These are phyloP conservation scores for Thymus mandschuricus DNA, from an alignment of 257 asterid species.

Conservation along the genomic window DNA sequence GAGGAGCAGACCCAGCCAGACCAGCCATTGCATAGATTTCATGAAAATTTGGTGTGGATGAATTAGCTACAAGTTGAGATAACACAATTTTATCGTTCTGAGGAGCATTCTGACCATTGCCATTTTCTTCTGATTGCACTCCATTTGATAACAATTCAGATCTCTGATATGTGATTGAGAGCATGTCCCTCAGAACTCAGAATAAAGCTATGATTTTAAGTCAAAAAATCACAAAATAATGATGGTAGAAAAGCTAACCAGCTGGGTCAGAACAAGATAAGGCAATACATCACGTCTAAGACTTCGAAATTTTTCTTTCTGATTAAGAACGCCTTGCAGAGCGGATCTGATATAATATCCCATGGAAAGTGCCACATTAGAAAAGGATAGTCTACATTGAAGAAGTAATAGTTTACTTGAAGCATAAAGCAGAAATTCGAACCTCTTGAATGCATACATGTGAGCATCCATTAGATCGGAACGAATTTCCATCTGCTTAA, in stretches of 20 bases:
- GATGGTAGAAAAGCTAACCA: conserved; percentile 61
- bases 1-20: conserved; percentile 53
- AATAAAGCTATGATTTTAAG: conserved; percentile 1
- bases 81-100: conserved; percentile 61
- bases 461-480: conserved; percentile 98
- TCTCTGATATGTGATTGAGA: conserved; percentile 57
- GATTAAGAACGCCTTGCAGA: conserved; percentile 81
- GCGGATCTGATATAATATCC: conserved; percentile 56
- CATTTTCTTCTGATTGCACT: conserved; percentile 75
- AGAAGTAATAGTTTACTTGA: conserved; percentile 27
- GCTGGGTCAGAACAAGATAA: conserved; percentile 88
- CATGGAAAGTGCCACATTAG: conserved; percentile 20
- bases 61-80: conserved; percentile 88
- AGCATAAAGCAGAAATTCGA: conserved; percentile 41
- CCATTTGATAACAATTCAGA: conserved; percentile 75
- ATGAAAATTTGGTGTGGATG: conserved; percentile 86
- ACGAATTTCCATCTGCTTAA: conserved; percentile 85
- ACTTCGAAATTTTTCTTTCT: conserved; percentile 77
- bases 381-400: conserved; percentile 26
- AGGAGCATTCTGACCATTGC: conserved; percentile 59
- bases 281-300: conserved; percentile 92
- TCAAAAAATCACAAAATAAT: conserved; percentile 2
- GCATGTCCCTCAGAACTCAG: conserved; percentile 30
- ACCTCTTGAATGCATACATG: conserved; percentile 99
- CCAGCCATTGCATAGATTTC: conserved; percentile 62